Evolutionary conservation across 2,329 filamentous ascomycete species (phyloP).

Genomic region (Chrysoporthe deuterocubensis): DNA sequence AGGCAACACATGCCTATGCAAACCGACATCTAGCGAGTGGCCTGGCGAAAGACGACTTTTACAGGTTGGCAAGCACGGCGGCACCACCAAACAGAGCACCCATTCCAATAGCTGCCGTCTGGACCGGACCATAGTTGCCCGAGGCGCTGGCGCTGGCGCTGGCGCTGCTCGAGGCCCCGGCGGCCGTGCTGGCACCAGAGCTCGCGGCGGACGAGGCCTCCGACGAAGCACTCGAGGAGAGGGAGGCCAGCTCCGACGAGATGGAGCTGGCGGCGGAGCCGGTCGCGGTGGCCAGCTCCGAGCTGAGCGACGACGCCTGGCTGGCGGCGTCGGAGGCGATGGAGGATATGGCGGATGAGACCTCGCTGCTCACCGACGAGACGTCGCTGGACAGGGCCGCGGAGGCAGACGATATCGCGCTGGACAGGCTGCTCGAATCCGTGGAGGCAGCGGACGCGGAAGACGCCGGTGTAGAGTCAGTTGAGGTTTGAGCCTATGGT

Average conservation of each 20-base stretch:
- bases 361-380: conserved; percentile 11
- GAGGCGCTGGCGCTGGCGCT: conserved; percentile 15
- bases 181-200: conserved; percentile 28
- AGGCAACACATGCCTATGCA: neutral
- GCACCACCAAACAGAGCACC: conserved; percentile 53
- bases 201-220: conserved; percentile 23
- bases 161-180: conserved; percentile 27
- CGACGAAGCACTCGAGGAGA: conserved; percentile 26
- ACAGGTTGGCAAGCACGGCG: conserved; percentile 50
- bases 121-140: conserved; percentile 37
- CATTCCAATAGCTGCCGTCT: conserved; percentile 49
- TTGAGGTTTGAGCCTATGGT: conserved; percentile 1
- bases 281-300: conserved; percentile 36
- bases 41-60: conserved; percentile 31
- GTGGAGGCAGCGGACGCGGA: neutral
- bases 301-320: conserved; percentile 34
- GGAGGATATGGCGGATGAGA: conserved; percentile 33
- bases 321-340: conserved; percentile 30
- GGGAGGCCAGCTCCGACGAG: conserved; percentile 22
- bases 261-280: conserved; percentile 27
- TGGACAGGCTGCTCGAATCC: conserved; percentile 11
- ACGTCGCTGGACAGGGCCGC: conserved; percentile 31
- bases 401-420: neutral
- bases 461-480: conserved; percentile 1
- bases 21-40: neutral